Evolutionary conservation across 306 rosid species (phyloP).

Genomic region (Gynostemma pentaphyllum): DNA sequence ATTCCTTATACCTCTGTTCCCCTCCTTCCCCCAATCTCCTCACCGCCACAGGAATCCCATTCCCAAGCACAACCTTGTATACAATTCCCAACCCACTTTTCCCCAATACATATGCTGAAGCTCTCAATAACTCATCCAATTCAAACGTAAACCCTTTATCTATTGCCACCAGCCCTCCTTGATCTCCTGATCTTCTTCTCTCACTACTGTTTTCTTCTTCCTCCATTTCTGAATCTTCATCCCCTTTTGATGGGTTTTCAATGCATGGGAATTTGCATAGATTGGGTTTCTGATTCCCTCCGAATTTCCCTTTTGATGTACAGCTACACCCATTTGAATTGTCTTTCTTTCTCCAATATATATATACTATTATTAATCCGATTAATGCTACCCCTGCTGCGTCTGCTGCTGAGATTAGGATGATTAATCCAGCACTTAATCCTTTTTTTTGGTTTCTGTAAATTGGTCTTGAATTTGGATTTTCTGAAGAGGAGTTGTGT

Average conservation of each 20-base stretch:
- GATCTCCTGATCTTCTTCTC: slow-evolving; percentile 35
- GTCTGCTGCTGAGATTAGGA: slow-evolving; percentile 72
- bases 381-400: slow-evolving; percentile 69
- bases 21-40: slow-evolving; percentile 95
- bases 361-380: slow-evolving; percentile 56
- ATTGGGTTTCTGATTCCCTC: slow-evolving; percentile 24
- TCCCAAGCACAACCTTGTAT: slow-evolving; percentile 91
- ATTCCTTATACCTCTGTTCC: slow-evolving; percentile 86
- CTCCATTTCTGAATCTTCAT: slow-evolving; percentile 64
- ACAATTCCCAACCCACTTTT: slow-evolving; percentile 95
- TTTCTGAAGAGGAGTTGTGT: slow-evolving; percentile 26
- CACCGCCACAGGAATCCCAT: slow-evolving; percentile 95
- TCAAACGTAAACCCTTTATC: slow-evolving; percentile 82
- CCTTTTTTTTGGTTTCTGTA: slow-evolving; percentile 24
- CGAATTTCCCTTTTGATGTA: slow-evolving; percentile 52
- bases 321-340: slow-evolving; percentile 69
- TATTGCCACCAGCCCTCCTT: slow-evolving; percentile 78
- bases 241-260: slow-evolving; percentile 30
- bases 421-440: slow-evolving; percentile 57
- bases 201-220: slow-evolving; percentile 34
- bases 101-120: slow-evolving; percentile 93
- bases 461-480: slow-evolving; percentile 22
- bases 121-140: slow-evolving; percentile 85
- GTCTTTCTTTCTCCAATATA: slow-evolving; percentile 81
- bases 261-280: slow-evolving; percentile 39